phyloP scores from a whole-genome alignment of 441 rosid genomes.

The Eruca vesicaria region DNA sequence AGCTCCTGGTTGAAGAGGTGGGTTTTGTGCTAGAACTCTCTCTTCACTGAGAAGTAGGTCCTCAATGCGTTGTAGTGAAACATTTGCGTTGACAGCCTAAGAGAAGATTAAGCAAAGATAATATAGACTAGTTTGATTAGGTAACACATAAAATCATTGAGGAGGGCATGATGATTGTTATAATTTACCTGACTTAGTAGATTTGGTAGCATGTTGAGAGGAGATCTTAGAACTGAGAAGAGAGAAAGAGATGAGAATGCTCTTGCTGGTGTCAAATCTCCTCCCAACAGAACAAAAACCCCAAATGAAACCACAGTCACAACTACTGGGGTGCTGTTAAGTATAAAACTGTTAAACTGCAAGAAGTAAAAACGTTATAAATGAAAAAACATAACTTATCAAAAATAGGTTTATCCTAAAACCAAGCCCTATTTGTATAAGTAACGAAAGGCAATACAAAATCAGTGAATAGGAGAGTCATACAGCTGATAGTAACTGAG shows the following conservation, averaged over 20 bases:
- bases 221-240: constrained; percentile 75
- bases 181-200: constrained; percentile 84
- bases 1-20: constrained; percentile 71
- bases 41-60: constrained; percentile 87
- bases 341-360: constrained; percentile 86
- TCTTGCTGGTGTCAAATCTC: constrained; percentile 91
- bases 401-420: neutral
- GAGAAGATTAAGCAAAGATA: constrained; percentile 20
- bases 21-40: constrained; percentile 73
- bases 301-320: constrained; percentile 94
- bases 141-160: neutral
- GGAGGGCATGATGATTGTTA: neutral
- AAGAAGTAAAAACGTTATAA: constrained; percentile 24
- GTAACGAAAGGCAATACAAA: neutral
- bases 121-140: neutral
- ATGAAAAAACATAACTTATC: neutral
- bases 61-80: constrained; percentile 89
- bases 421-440: neutral
- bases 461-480: constrained; percentile 20
- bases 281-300: constrained; percentile 86
- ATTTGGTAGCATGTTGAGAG: constrained; percentile 86
- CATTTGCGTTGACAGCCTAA: constrained; percentile 91
- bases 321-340: constrained; percentile 87
- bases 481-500: constrained; percentile 85
- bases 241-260: constrained; percentile 98